Base-by-base conservation (phyloP, 768 basidiomycete species). In the Boletus reticuloceps region DNA sequence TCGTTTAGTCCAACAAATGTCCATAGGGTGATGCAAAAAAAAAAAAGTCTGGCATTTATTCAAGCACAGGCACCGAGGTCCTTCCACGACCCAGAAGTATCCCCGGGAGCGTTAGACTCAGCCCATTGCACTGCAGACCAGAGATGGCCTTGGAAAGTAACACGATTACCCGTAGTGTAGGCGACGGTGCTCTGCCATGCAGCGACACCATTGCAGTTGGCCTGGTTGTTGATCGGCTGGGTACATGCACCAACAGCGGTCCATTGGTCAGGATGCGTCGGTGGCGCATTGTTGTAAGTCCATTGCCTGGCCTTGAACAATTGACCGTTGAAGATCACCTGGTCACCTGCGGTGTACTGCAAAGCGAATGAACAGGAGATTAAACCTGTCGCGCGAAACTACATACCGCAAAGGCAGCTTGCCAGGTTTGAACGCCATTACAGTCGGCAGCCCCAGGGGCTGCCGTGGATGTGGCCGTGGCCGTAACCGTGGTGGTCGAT, bases 111-210 rank as follows among this genome's bases (percentile, higher is more conserved):
- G 38, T 69, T 69, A 0, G 66, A 55, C 27, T 47, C 0, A 0
- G 48, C 47, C 68, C 68, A 72, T 47, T 70, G 66, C 11, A 58
- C 58, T 6, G 68, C 63, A 11, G 46, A 37, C 68, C 70, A 69
- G 1, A 69, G 50, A 2, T 43, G 56, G 0, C 27, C 44, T 4
- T 58, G 53, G 6, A n/a, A 65, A 1, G 55, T 65, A 0, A 62
- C 70, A 22, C 37, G 7, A 0, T 50, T 56, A 0, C 70, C 70
- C 2, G 54, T 1, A 1, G 25, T 42, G 25, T 70, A 69, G 5
- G 65, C 66, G 4, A 50, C 53, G 0, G 12, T 37, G 6, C 34
- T 42, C 45, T 58, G 36, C 70, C 68, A 69, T 11, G 54, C 58
- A 16, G 47, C 10, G 0, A 72, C 34, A 12, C 66, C 70, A 0